These are phyloP conservation scores for Viola odorata DNA, from an alignment of 345 rosid genomes.

Conservation along the genomic window DNA sequence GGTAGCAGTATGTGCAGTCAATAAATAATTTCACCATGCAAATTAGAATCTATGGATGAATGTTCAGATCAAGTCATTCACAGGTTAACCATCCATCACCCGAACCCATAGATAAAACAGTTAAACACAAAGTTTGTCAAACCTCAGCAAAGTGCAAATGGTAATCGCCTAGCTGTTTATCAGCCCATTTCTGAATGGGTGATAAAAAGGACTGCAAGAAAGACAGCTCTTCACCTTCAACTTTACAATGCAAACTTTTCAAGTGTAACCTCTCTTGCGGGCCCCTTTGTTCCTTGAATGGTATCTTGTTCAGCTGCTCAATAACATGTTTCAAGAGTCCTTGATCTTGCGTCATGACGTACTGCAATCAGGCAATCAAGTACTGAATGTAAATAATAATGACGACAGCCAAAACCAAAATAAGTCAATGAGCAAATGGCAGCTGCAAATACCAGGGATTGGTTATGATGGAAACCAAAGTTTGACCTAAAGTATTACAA, in stretches of 20 bases:
- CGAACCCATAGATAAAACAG: neutral
- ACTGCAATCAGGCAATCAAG: conserved; percentile 48
- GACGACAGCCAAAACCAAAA: neutral
- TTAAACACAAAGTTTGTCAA: conserved; percentile 11
- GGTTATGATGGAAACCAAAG: too few relatives aligned
- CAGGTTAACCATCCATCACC: neutral
- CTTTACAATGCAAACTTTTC: conserved; percentile 61
- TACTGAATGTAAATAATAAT: neutral
- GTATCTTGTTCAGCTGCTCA: conserved; percentile 81
- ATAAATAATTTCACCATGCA: too few relatives aligned
- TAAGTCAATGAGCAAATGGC: too few relatives aligned
- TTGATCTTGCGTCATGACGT: conserved; percentile 71
- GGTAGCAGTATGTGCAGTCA: too few relatives aligned
- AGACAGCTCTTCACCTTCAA: conserved; percentile 60
- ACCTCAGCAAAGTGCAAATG: conserved; percentile 92
- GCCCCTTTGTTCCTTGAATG: conserved; percentile 86
- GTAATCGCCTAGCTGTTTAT: conserved; percentile 81
- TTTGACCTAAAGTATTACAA: too few relatives aligned
- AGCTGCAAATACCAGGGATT: too few relatives aligned
- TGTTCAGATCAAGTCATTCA: neutral
- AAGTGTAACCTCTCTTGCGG: conserved; percentile 95
- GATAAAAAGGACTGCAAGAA: conserved; percentile 80
- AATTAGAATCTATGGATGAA: too few relatives aligned
- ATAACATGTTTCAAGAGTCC: conserved; percentile 78
- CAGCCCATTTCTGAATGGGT: conserved; percentile 89